Percentiles rank a stretch among this genome's conserved stretches.
phyloP scores from a whole-genome alignment of 805 yeast species.

The Schwanniomyces occidentalis region DNA sequence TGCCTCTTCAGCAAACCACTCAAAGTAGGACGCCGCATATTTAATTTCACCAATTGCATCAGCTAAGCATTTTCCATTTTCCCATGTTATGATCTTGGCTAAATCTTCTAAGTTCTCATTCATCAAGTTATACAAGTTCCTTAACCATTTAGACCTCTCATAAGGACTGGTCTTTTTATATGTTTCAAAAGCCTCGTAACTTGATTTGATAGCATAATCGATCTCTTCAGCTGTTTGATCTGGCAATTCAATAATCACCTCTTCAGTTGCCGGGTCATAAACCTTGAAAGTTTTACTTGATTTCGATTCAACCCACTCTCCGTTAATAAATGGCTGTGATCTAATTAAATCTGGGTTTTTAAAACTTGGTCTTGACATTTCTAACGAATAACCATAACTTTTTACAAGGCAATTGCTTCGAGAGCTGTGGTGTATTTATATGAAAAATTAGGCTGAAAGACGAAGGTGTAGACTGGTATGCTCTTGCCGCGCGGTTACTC shows the following conservation, averaged over 20 bases:
- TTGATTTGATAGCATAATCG: slow-evolving; percentile 47
- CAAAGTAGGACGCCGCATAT: slow-evolving; percentile 54
- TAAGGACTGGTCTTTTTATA: slow-evolving; percentile 50
- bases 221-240: slow-evolving; percentile 48
- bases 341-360: slow-evolving; percentile 36
- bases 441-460: too few relatives aligned
- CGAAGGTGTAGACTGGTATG: too few relatives aligned
- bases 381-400: too few relatives aligned
- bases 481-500: too few relatives aligned
- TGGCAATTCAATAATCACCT: slow-evolving; percentile 34
- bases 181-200: slow-evolving; percentile 45
- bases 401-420: not conserved
- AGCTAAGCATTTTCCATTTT: slow-evolving; percentile 57
- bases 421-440: not conserved
- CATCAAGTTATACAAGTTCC: slow-evolving; percentile 52
- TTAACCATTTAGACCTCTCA: slow-evolving; percentile 51
- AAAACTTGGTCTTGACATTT: slow-evolving; percentile 20
- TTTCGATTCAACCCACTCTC: slow-evolving; percentile 39
- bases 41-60: slow-evolving; percentile 58
- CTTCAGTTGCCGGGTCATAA: slow-evolving; percentile 41
- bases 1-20: slow-evolving; percentile 55
- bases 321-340: slow-evolving; percentile 37
- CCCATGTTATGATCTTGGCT: slow-evolving; percentile 57
- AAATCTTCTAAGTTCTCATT: slow-evolving; percentile 57
- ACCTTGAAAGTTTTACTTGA: slow-evolving; percentile 39